phyloP scores from a whole-genome alignment of 23 red algal genomes.

The Gracilaria vermiculophylla region DNA sequence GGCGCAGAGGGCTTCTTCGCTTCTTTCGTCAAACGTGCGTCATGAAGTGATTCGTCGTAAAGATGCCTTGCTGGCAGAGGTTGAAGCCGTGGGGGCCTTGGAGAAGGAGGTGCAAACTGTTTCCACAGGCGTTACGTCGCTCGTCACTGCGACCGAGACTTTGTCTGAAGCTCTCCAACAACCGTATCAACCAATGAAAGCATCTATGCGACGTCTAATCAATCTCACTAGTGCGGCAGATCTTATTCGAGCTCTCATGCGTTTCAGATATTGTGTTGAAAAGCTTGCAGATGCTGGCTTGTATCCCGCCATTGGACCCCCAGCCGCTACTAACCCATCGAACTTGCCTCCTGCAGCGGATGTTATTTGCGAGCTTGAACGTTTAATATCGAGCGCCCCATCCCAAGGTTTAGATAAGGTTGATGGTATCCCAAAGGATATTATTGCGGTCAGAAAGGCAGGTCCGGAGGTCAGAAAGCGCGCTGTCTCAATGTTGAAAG shows the following conservation, averaged over 20 bases:
- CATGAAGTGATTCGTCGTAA: slow-evolving; percentile 76
- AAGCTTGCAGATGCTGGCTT: slow-evolving; percentile 65
- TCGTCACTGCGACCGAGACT: slow-evolving; percentile 35
- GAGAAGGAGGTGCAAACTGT: slow-evolving; percentile 76
- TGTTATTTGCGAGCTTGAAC: slow-evolving; percentile 69
- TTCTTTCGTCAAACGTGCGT: slow-evolving; percentile 65
- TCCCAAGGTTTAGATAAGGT: slow-evolving; percentile 39
- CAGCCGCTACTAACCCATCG: background rate
- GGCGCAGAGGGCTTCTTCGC: slow-evolving; percentile 56
- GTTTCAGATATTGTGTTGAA: slow-evolving; percentile 39
- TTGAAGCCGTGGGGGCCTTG: slow-evolving; percentile 64
- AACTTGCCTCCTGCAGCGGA: slow-evolving; percentile 54
- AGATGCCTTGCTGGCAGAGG: slow-evolving; percentile 79
- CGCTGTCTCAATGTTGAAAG: slow-evolving; percentile 35
- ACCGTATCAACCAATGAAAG: slow-evolving; percentile 59
- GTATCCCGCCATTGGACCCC: slow-evolving; percentile 21
- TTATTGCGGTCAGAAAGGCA: slow-evolving; percentile 69
- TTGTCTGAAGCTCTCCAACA: slow-evolving; percentile 48
- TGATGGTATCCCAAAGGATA: slow-evolving; percentile 52
- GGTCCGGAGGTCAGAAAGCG: slow-evolving; percentile 37
- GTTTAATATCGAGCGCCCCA: slow-evolving; percentile 5
- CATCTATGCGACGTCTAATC: slow-evolving; percentile 32
- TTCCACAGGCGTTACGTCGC: slow-evolving; percentile 45
- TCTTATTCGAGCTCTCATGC: slow-evolving; percentile 46
- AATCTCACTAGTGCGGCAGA: slow-evolving; percentile 56